Base-by-base conservation (phyloP, 148 eudicot genomes). In the Nyssa sinensis region DNA sequence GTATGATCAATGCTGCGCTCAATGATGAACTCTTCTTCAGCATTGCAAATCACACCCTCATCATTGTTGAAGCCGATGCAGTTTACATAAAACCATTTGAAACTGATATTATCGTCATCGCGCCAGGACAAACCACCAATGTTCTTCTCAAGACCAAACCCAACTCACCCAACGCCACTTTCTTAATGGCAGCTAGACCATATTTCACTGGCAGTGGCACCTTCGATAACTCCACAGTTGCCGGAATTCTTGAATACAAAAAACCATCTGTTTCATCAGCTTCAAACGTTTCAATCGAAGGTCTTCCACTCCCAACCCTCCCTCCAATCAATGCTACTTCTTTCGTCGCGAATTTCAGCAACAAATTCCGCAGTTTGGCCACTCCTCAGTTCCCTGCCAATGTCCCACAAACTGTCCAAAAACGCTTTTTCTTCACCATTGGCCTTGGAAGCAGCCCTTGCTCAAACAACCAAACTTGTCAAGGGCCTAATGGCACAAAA, bases 51-150 rank as follows among this genome's bases (percentile, higher is more conserved):
- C 97, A 91, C 77, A 74, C 88, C 6, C 37, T 91, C 74, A 91
- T 86, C 0, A 80, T 89, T 0, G 93, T 89, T 1, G 90, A 89
- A 72, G 86, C 88, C 4, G 97, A 91, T 70, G 93, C 97, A 23
- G 32, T 53, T 32, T 91, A 91, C 35, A 62, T 86, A 0, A 91
- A 91, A 57, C 93, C 93, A 12, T 91, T 89, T 27, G 34, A 80
- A 29, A 88, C 93, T 2, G 78, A 84, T 41, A 80, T 55, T 9
- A 66, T 91, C 17, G 3, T 86, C 29, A 80, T 91, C 3, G 49
- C 89, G 1, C 92, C 93, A 0, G 97, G 93, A 7, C 93, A 91
- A 79, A 89, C 97, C 78, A 87, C 86, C 63, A 88, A 89, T 32
- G 86, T 91, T 64, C 84, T 91, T 13, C 88, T 91, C 34, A 86